phyloP scores from a whole-genome alignment of 75 land plant species.

The Sequoiadendron giganteum region DNA sequence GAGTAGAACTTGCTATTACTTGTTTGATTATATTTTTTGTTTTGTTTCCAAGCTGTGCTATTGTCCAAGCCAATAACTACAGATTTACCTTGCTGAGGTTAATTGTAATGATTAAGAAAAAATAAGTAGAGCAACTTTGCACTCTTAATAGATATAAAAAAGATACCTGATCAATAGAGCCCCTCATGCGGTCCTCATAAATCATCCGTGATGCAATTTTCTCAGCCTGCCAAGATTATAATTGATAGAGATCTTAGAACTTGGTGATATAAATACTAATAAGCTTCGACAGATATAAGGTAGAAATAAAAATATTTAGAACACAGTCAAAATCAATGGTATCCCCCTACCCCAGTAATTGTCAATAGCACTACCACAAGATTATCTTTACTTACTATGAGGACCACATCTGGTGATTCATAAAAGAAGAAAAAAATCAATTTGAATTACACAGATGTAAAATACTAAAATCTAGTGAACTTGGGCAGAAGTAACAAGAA shows the following conservation, averaged over 20 bases:
- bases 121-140: background rate
- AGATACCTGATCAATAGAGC: constrained; percentile 96
- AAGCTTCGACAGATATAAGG: background rate
- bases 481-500: too few relatives aligned
- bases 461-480: too few relatives aligned
- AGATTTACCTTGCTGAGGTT: background rate
- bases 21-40: background rate
- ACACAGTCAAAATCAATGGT: background rate
- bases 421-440: too few relatives aligned
- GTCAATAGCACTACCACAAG: background rate
- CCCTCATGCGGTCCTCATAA: constrained; percentile 96
- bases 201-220: constrained; percentile 99
- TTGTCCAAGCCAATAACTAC: background rate
- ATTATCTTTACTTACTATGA: background rate
- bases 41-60: background rate
- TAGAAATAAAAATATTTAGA: background rate
- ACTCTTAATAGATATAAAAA: background rate
- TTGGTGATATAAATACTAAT: background rate
- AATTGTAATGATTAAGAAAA: background rate
- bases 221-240: constrained; percentile 72
- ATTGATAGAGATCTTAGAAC: background rate
- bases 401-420: background rate
- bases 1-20: background rate
- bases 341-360: background rate
- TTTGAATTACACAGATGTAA: too few relatives aligned